Evolutionary conservation across 768 basidiomycete species (phyloP), one percentile per base, ranked within the genome.

Genomic region (Russula ochroleuca): DNA sequence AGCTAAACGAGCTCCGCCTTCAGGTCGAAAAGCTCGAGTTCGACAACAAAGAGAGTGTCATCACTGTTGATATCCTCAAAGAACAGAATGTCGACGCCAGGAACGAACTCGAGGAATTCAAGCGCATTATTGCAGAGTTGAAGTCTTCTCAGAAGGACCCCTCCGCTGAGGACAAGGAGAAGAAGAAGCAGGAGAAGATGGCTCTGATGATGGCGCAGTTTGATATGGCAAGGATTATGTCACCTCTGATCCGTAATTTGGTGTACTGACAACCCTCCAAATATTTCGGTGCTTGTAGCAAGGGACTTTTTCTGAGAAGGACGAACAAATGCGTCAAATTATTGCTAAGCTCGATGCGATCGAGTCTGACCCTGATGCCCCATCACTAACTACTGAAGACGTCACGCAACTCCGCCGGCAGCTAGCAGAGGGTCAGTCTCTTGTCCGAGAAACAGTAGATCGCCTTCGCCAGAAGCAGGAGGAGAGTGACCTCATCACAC

Each of bases 161-260:
- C 17, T 87, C 88, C 43, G 87, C 87, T 37, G 97, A 98, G 74
- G 97, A 98, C 74, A 98, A 95, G 78, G 97, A 99, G 81, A 97
- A 93, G 81, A 86, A 91, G 75, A 98, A 98, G 76, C 94, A 96
- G 72, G 96, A 98, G 79, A 98, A 98, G 82, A 92, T 99, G 91
- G 94, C 93, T 10, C 80, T 94, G 68, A 97, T 99, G 93, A 98
- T 99, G 96, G 93, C 96, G 63, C 95, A 96, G 75, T 96, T 99
- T 69, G 95, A 98, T 76, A 83, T 90, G 66, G 96, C 96, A 68
- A 71, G 89, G 78, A 62, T 59, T 50, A 56, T 62, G 17, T 52
- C 23, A 10, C 9, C 35, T 2, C n/a, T 17, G 37, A 31, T 23
- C 15, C 49, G 19, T 57, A 21, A n/a, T 53, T 41, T n/a, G 11